phyloP scores from a whole-genome alignment of 345 rosid species.

The Psidium friedrichsthalianum region DNA sequence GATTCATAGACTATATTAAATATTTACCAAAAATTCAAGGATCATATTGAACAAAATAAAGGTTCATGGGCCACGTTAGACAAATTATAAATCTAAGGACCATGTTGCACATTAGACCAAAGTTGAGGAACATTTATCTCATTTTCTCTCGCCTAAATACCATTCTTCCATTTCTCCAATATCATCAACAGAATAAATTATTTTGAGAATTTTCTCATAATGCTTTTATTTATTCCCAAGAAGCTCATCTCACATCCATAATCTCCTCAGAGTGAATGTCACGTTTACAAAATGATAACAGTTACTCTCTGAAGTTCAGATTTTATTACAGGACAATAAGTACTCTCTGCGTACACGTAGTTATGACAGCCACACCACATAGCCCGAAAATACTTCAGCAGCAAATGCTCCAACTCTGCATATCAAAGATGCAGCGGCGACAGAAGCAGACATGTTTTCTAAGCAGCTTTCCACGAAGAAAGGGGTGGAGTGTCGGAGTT shows the following conservation, averaged over 20 bases:
- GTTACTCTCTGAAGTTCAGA: not conserved
- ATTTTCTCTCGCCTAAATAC: no score
- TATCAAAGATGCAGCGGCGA: not conserved
- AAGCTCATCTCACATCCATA: not conserved
- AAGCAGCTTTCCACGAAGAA: slow-evolving; percentile 31
- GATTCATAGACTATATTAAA: no score
- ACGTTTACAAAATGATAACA: not conserved
- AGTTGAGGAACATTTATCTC: no score
- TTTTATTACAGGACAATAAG: not conserved
- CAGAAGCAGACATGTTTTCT: not conserved
- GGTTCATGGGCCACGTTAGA: no score
- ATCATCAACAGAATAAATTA: no score
- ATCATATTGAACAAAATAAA: no score
- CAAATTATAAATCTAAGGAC: no score
- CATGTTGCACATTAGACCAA: no score
- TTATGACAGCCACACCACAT: not conserved
- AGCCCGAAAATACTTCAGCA: not conserved
- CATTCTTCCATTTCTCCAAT: no score
- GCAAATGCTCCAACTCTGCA: not conserved
- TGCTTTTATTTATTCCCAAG: not conserved
- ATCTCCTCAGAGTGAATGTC: not conserved
- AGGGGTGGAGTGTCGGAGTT: slow-evolving; percentile 42
- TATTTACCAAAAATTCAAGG: no score
- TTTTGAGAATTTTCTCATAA: no score
- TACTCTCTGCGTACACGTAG: not conserved